Evolutionary conservation across 306 rosid species (phyloP).

Genomic region (Dryas drummondii): DNA sequence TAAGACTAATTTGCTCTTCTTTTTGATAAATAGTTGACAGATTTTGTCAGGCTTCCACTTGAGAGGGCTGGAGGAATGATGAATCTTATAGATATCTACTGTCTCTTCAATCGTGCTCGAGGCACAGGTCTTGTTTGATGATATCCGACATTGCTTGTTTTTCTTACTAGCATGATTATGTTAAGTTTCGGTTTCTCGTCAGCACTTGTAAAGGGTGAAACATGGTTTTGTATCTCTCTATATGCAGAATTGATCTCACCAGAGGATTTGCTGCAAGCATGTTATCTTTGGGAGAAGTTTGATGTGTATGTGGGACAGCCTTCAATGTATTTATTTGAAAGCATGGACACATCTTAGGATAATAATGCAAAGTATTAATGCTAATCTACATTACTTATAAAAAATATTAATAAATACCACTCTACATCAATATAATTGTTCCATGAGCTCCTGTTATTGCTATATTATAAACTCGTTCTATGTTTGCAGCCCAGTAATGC

Average conservation of each 20-base stretch:
- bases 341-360: not conserved
- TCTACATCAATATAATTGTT: not conserved
- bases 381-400: not conserved
- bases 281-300: slow-evolving; percentile 94
- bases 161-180: slow-evolving; percentile 8
- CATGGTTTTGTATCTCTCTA: slow-evolving; percentile 12
- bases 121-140: slow-evolving; percentile 74
- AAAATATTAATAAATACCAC: not conserved
- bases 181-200: slow-evolving; percentile 18
- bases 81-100: slow-evolving; percentile 84
- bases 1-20: slow-evolving; percentile 17
- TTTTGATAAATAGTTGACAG: slow-evolving; percentile 71
- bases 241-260: slow-evolving; percentile 91
- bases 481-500: slow-evolving; percentile 66
- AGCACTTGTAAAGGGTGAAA: slow-evolving; percentile 2
- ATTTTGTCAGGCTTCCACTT: slow-evolving; percentile 84
- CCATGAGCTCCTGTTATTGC: not conserved
- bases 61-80: slow-evolving; percentile 92
- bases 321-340: slow-evolving; percentile 26
- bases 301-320: slow-evolving; percentile 70
- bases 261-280: slow-evolving; percentile 92
- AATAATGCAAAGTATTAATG: not conserved
- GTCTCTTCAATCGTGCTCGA: slow-evolving; percentile 95
- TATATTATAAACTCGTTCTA: not conserved
- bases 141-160: not conserved